Evolutionary conservation across 1,284 basidiomycete genomes (phyloP), one percentile per base, ranked within the genome.

Genomic region (Moesziomyces sp.): DNA sequence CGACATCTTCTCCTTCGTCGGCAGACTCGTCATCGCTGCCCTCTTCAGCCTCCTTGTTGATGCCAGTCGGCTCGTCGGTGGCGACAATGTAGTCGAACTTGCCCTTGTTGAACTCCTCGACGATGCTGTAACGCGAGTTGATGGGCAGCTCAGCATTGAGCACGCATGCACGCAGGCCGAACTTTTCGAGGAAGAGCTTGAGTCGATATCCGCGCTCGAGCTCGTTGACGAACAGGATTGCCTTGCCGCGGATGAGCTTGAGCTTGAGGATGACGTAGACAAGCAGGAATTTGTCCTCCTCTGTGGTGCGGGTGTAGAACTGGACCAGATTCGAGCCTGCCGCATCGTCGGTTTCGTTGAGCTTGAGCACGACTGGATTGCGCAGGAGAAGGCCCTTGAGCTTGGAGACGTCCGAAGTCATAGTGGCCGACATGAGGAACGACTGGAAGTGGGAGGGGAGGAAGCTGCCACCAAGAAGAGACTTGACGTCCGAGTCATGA

Each of bases 71-170:
- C 85, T 98, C 97, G 83, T 99, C 97, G 3, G 95, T 97, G 0
- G 97, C 97, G 62, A 99, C 97, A 67, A 99, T 95, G 83, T 98
- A 98, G 83, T 99, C 94, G 82, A 98, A 99, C 13, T 96, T 93
- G 8, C 97, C 97, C 79, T 94, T 93, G 86, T 99, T 98, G 84
- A 99, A 99, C 85, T 98, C 96, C 81, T 99, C 94, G 3, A 99
- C 96, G 6, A 93, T 92, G 83, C 99, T 97, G 82, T 96, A 98
- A 84, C 94, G 88, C 24, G 93, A 96, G 81, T 97, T 98, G 62
- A 98, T 86, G 0, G 97, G 97, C 49, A 99, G 86, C 85, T 99
- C 97, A 18, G 93, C 93, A 81, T 99, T 98, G 43, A 99, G 88
- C 0, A 99, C 95, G 78, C 95, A 98, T 73, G 91, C 92, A 84